Evolutionary conservation across 2,329 filamentous ascomycete species (phyloP).

Genomic region (Amylocarpus encephaloides): DNA sequence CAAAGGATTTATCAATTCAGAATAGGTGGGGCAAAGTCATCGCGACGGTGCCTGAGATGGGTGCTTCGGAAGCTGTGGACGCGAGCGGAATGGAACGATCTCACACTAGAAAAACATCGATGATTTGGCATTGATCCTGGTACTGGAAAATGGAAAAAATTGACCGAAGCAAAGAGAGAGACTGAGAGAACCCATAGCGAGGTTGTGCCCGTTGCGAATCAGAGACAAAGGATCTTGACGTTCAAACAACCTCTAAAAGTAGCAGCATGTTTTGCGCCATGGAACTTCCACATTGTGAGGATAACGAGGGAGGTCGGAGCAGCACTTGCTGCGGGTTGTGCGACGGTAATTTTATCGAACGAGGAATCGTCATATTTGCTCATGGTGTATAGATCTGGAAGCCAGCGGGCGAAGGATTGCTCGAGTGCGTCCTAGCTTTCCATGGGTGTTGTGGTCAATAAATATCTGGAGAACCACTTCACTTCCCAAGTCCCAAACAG

Average conservation of each 20-base stretch:
- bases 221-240: background rate
- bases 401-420: slow-evolving; percentile 75
- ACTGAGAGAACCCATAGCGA: background rate
- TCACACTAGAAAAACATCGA: slow-evolving; percentile 59
- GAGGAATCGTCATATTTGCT: too few relatives aligned
- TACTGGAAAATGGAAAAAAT: slow-evolving; percentile 64
- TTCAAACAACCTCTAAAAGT: slow-evolving; percentile 22
- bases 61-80: slow-evolving; percentile 41
- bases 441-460: too few relatives aligned
- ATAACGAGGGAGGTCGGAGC: slow-evolving; percentile 42
- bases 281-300: slow-evolving; percentile 51
- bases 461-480: too few relatives aligned
- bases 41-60: slow-evolving; percentile 46
- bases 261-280: slow-evolving; percentile 16
- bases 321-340: slow-evolving; percentile 79
- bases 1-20: too few relatives aligned
- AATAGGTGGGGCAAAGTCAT: slow-evolving; percentile 33
- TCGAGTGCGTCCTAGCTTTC: slow-evolving; percentile 50
- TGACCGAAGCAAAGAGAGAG: slow-evolving; percentile 50
- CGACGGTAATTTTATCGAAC: slow-evolving; percentile 45
- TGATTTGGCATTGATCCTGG: slow-evolving; percentile 50
- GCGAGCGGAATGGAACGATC: slow-evolving; percentile 59
- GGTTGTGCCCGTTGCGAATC: background rate
- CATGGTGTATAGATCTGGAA: slow-evolving; percentile 40
- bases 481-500: too few relatives aligned